Conservation (phyloP, 2,329 filamentous ascomycete genomes). For the Neopestalotiopsis sp. region DNA sequence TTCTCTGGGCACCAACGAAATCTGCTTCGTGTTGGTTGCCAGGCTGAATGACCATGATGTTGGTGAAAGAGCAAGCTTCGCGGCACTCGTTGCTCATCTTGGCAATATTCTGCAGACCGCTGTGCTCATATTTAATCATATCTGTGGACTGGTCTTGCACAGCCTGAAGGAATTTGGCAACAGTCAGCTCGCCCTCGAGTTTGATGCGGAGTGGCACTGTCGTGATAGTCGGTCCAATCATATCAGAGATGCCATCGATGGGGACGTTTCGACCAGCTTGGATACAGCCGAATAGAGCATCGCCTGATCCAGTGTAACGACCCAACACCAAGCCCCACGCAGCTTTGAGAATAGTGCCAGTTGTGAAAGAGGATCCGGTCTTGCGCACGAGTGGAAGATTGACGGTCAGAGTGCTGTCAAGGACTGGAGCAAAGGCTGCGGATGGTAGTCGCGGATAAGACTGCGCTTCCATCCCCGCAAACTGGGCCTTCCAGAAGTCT, state of each 20-base stretch:
- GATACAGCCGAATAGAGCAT: conserved; percentile 11
- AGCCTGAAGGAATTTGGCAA: conserved; percentile 15
- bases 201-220: conserved; percentile 14
- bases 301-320: conserved; percentile 5
- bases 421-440: not conserved
- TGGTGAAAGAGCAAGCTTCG: conserved; percentile 8
- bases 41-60: conserved; percentile 7
- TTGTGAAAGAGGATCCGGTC: conserved; percentile 14
- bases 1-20: conserved; percentile 18
- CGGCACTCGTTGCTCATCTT: conserved; percentile 5
- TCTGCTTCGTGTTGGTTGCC: conserved; percentile 16
- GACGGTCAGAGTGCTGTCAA: conserved; percentile 13
- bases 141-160: conserved; percentile 17
- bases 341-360: conserved; percentile 6
- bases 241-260: conserved; percentile 16
- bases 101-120: conserved; percentile 13
- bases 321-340: conserved; percentile 9
- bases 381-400: conserved; percentile 12
- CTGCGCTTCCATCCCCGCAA: conserved; percentile 8
- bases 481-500: conserved; percentile 5
- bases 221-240: conserved; percentile 18
- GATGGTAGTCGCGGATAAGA: conserved; percentile 12
- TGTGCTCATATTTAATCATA: conserved; percentile 14
- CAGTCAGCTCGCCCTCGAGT: conserved; percentile 5
- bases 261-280: conserved; percentile 15